Evolutionary conservation across 2,329 filamentous ascomycete genomes (phyloP).

Genomic region (Penicillium concentricum): DNA sequence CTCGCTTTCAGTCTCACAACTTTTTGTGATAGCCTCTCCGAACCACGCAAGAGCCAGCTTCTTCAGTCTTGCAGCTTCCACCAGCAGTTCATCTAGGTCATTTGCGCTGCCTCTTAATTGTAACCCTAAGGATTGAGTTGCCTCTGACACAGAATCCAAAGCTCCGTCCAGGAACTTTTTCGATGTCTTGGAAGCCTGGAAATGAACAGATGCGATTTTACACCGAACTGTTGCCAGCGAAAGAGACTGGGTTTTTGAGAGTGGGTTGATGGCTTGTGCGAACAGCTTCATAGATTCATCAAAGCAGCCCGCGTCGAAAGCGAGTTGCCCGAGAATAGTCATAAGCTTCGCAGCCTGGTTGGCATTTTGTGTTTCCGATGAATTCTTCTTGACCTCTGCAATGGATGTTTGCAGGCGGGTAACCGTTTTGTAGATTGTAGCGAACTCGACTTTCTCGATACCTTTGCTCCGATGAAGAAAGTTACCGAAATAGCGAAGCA

Average conservation of each 20-base stretch:
- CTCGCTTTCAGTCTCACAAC: conserved; percentile 10
- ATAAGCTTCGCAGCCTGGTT: conserved; percentile 34
- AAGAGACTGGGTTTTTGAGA: conserved; percentile 34
- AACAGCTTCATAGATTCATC: conserved; percentile 41
- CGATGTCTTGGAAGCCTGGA: conserved; percentile 32
- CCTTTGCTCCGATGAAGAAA: conserved; percentile 36
- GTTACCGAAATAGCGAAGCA: conserved; percentile 40
- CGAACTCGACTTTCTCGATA: conserved; percentile 40
- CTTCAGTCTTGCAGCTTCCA: conserved; percentile 45
- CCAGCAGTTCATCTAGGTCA: conserved; percentile 46
- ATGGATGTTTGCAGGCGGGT: conserved; percentile 36
- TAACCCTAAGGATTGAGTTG: conserved; percentile 34
- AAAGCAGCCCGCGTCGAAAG: conserved; percentile 40
- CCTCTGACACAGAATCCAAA: conserved; percentile 32
- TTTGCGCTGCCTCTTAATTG: conserved; percentile 40
- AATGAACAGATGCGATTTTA: conserved; percentile 39
- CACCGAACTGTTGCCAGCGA: conserved; percentile 39
- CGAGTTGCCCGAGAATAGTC: conserved; percentile 40
- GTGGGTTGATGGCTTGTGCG: conserved; percentile 30
- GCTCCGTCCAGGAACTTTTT: conserved; percentile 21
- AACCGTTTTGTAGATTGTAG: conserved; percentile 36
- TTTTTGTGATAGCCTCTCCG: conserved; percentile 31
- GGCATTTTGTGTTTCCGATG: conserved; percentile 23
- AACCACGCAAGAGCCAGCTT: conserved; percentile 41
- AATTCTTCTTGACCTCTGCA: conserved; percentile 28